A percentile compares a stretch with the other conserved stretches of the same genome.
Conservation (phyloP, 2,329 filamentous ascomycete genomes). For the Colletotrichum gigasporum region DNA sequence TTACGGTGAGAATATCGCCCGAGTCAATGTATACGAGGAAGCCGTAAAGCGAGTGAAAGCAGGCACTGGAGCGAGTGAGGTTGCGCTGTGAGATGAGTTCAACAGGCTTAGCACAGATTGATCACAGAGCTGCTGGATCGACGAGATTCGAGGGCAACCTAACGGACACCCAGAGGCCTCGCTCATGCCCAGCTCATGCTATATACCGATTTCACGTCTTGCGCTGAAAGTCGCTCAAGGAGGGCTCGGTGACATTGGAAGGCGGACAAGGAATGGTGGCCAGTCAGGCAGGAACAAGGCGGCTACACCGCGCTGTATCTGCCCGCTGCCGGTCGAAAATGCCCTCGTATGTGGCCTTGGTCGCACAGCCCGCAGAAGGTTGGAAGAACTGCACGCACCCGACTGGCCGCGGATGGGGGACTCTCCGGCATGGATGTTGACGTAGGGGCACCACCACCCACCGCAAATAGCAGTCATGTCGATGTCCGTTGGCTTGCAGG, state of each 20-base stretch:
- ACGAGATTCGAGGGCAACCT: not conserved
- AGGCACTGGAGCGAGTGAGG: not conserved
- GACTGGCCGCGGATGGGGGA: slow-evolving; percentile 1
- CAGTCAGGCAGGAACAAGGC: slow-evolving; percentile 5
- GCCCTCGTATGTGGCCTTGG: slow-evolving; percentile 44
- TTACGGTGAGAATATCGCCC: not conserved
- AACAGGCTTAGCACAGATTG: not conserved
- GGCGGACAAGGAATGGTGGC: not conserved
- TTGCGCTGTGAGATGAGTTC: not conserved
- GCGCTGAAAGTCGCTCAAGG: not conserved
- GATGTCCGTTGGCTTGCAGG: slow-evolving; percentile 25
- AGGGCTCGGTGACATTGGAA: not conserved
- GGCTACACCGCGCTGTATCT: slow-evolving; percentile 36
- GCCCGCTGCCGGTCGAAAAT: slow-evolving; percentile 46
- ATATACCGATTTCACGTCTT: slow-evolving; percentile 8
- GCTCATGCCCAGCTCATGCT: not conserved
- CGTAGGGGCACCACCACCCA: not conserved
- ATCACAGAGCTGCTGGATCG: not conserved
- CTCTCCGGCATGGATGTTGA: not conserved
- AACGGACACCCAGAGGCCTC: not conserved
- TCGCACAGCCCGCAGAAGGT: slow-evolving; percentile 17
- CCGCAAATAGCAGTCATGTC: slow-evolving; percentile 23
- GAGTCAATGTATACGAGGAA: not conserved
- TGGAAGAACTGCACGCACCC: slow-evolving; percentile 27
- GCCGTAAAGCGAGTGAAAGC: not conserved